Percentiles rank a stretch among this genome's conserved stretches.
phyloP scores from a whole-genome alignment of 352 stramenopile genomes.

The Phytophthora niederhauseri region DNA sequence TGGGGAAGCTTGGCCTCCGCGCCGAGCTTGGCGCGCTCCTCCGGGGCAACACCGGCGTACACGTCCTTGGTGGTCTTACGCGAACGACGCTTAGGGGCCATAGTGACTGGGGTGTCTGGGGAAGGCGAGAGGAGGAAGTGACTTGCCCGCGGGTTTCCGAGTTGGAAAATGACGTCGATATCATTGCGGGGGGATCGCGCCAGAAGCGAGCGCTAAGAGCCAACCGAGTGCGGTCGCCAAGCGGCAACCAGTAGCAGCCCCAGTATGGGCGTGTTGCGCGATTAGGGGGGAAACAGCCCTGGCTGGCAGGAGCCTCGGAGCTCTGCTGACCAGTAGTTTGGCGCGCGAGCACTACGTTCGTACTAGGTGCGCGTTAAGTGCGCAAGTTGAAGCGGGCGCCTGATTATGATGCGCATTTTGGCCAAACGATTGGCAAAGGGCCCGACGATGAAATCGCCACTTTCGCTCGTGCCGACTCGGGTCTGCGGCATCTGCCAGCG shows the following conservation, averaged over 20 bases:
- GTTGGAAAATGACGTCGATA: slow-evolving; percentile 55
- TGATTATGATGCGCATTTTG: background rate
- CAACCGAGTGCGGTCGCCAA: slow-evolving; percentile 34
- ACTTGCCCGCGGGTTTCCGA: slow-evolving; percentile 43
- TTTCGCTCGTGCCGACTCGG: background rate
- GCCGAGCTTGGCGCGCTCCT: slow-evolving; percentile 76
- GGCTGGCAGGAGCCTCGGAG: slow-evolving; percentile 10
- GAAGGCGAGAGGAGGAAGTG: slow-evolving; percentile 12
- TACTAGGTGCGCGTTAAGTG: background rate
- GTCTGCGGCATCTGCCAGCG: background rate
- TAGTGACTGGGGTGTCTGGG: slow-evolving; percentile 28
- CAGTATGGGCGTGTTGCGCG: slow-evolving; percentile 4
- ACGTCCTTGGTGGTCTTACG: slow-evolving; percentile 87
- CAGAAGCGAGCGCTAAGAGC: slow-evolving; percentile 28
- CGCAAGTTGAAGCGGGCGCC: background rate
- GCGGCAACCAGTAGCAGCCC: slow-evolving; percentile 11
- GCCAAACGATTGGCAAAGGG: background rate
- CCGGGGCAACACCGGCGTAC: slow-evolving; percentile 61
- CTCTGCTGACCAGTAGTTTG: slow-evolving; percentile 48
- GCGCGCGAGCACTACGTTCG: background rate
- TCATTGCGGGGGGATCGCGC: background rate
- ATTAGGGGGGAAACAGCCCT: slow-evolving; percentile 12
- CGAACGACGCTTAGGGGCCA: slow-evolving; percentile 85
- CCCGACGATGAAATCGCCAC: background rate
- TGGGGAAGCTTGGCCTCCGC: slow-evolving; percentile 70